Percentiles rank a stretch among this genome's conserved stretches.
Evolutionary conservation across 345 rosid genomes (phyloP).

Genomic region (Kandelia obovata): DNA sequence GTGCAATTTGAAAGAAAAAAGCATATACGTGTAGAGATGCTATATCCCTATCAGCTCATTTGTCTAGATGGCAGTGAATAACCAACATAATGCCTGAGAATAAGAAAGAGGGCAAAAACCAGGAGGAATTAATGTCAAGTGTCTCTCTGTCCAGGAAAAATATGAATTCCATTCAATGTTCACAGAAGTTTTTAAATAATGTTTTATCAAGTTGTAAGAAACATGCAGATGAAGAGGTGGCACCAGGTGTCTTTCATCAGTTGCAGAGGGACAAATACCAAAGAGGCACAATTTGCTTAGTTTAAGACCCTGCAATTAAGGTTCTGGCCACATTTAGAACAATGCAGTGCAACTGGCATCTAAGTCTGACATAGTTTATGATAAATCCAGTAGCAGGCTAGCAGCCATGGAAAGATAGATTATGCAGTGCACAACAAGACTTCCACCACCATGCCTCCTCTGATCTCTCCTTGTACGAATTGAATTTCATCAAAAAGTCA

Average conservation of each 20-base stretch:
- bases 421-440: not conserved
- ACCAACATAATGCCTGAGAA: not conserved
- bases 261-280: not conserved
- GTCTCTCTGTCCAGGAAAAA: conserved; percentile 1
- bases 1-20: not conserved
- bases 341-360: not conserved
- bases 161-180: not conserved
- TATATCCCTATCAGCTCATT: not conserved
- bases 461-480: not conserved
- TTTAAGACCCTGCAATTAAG: not conserved
- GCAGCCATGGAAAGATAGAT: not conserved
- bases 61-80: not conserved
- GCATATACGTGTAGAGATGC: not conserved
- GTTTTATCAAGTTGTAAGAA: not conserved
- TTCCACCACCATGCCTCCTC: not conserved
- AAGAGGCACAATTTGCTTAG: not conserved
- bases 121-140: not conserved
- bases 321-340: not conserved
- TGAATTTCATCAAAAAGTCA: too few species aligned
- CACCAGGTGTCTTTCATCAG: not conserved
- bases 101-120: not conserved
- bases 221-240: not conserved
- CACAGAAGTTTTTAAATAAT: not conserved
- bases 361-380: not conserved
- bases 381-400: not conserved